Base-by-base conservation (phyloP, 257 asterid species). In the Plantago elongata region DNA sequence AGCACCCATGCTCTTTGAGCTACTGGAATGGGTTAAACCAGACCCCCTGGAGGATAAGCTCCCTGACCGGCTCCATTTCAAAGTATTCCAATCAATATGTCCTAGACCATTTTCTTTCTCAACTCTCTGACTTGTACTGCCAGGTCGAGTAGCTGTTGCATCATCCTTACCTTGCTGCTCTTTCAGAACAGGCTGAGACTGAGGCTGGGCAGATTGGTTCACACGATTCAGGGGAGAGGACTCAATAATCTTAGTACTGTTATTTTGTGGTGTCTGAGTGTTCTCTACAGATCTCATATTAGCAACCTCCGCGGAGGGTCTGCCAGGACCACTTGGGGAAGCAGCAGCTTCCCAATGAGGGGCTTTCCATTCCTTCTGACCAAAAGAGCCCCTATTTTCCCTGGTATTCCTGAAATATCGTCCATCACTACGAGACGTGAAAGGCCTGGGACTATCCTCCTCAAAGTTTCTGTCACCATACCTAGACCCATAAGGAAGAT, bases 331-430 rank as follows among this genome's bases (percentile, higher is more conserved):
- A 60, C 66, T 72, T 57, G 91, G 78, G 15, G 87, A 79, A 12
- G 85, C 66, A 66, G 77, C 16, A 62, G 75, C 79, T 62, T 92
- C 99, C 75, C 78, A 75, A 56, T 78, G 75, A 10, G 78, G 79
- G 66, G 80, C 79, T 78, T 72, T 83, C 87, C 84, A 89, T 16
- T 83, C 95, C 71, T 83, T 89, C 54, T 89, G 96, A 72, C 78
- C 75, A 72, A 77, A 76, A 22, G 90, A 73, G 30, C 80, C 88
- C 71, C 97, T 79, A 63, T 69, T 83, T 70, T 85, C 97, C 73
- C 85, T 82, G 74, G 60, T 74, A 69, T 70, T 80, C 73, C 89
- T 77, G 61, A 78, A 51, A 61, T 83, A 74, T 70, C 83, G 82
- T 70, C 89, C 95, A 54, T 79, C 89, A 1, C 82, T 74, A 11